Conservation (phyloP, 306 rosid genomes). For the Sechiopsis laciniata region DNA sequence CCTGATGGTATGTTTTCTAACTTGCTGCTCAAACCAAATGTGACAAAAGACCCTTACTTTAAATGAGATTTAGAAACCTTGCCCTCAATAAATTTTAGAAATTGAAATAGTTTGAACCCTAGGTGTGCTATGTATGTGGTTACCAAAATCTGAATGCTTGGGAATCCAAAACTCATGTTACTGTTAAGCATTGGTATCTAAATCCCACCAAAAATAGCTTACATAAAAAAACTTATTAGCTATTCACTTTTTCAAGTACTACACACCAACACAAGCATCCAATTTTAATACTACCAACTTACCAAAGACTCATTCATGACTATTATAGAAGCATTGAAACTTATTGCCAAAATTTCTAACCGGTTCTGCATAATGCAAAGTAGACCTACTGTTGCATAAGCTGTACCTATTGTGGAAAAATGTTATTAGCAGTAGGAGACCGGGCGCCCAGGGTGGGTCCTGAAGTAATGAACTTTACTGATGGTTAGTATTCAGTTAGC, state of each 20-base stretch:
- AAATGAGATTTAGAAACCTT: not conserved
- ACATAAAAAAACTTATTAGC: not conserved
- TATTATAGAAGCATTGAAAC: not conserved
- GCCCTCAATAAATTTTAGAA: constrained; percentile 6
- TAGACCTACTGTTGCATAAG: not conserved
- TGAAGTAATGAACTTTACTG: not conserved
- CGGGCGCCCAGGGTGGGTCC: not conserved
- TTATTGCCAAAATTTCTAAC: not conserved
- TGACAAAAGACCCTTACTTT: not conserved
- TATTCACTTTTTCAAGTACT: not conserved
- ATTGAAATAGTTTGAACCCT: not conserved
- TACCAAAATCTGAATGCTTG: not conserved
- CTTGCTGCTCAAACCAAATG: not conserved
- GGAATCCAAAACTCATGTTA: not conserved
- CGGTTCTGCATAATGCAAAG: not conserved
- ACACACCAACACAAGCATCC: not conserved
- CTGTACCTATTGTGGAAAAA: not conserved
- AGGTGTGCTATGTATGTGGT: not conserved
- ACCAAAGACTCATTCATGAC: not conserved
- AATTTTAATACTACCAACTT: not conserved
- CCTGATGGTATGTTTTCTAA: constrained; percentile 58
- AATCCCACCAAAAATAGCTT: not conserved
- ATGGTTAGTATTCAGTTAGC: not conserved
- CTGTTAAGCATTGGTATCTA: not conserved
- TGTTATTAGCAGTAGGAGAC: not conserved